A percentile compares a stretch with the other conserved stretches of the same genome.
These are phyloP conservation scores for Cladosporium velox DNA, from an alignment of 2,329 filamentous ascomycete genomes.

Conservation along the genomic window DNA sequence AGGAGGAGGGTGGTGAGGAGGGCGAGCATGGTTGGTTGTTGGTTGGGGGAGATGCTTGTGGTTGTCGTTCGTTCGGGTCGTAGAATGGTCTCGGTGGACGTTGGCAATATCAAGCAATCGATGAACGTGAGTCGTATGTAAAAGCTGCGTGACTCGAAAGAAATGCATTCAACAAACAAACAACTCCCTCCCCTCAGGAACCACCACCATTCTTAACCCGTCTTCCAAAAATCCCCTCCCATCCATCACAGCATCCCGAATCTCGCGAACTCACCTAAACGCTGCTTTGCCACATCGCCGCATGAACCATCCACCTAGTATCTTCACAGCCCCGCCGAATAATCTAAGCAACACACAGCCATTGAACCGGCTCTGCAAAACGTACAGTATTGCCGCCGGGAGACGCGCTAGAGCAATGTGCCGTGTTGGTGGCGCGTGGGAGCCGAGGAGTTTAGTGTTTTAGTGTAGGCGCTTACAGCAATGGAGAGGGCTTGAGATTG, in stretches of 20 bases:
- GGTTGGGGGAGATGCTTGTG: not conserved
- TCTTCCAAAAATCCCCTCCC: not conserved
- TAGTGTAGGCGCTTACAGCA: not conserved
- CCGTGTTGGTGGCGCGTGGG: conserved; percentile 7
- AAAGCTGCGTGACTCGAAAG: not conserved
- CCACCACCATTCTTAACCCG: not conserved
- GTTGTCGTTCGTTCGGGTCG: not conserved
- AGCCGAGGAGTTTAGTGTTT: not conserved
- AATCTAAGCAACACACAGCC: not conserved
- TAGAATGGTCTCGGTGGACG: not conserved
- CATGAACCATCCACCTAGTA: not conserved
- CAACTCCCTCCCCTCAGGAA: not conserved
- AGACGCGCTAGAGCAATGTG: conserved; percentile 1
- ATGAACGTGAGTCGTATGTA: not conserved
- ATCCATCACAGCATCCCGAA: not conserved
- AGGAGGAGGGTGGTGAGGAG: not conserved
- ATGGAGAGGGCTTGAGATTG: not conserved
- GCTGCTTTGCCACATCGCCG: not conserved
- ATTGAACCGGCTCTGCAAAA: not conserved
- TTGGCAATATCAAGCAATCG: not conserved
- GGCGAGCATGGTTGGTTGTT: conserved; percentile 4
- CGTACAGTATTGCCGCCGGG: not conserved
- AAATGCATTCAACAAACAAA: not conserved
- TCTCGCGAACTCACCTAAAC: not conserved
- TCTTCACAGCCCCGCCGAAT: not conserved